Base-by-base conservation (phyloP, 225 moss, liverwort and hornwort genomes). In the Sphagnum contortum region DNA sequence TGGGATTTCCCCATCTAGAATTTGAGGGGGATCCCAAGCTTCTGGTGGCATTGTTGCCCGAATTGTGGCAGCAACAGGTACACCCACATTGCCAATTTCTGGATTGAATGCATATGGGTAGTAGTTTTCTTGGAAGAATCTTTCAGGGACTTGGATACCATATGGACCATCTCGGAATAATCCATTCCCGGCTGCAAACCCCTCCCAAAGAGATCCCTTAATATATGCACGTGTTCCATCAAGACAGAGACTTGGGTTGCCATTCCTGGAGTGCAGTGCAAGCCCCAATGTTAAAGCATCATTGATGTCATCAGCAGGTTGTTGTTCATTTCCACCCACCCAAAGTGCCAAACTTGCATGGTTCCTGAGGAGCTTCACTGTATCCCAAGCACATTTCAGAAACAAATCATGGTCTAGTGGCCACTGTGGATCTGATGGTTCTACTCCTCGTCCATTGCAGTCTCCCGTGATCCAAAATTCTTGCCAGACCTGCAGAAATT, bases 391-490 rank as follows among this genome's bases (percentile, higher is more conserved):
- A 61, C 92, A 96, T 29, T 69, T 77, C 66, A 96, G 67, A 68
- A 96, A 96, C 8, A 96, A 83, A 47, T 73, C 81, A 73, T 96
- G 96, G 78, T 96, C 92, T 10, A 92, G 72, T n/a, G 96, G 96
- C 96, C 96, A 96, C 69, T 81, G 71, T 57, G 83, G 85, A 3
- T 90, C 68, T 11, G 96, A 96, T 2, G 92, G 90, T 57, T 68
- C 61, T 49, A 76, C 67, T 11, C 92, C 96, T 69, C 96, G 88
- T 47, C 96, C 96, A 68, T 96, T 90, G 77, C 92, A 92, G 68
- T 96, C 96, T 14, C 96, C 96, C 14, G 96, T 96, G 66, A 96
- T 90, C 96, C 96, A 96, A 66, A 96, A 92, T 53, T 96, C 96
- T 66, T 92, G 96, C 96, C 96, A 96, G 48, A 96, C 93, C 92